Conservation (phyloP, 2,329 filamentous ascomycete species). For the Penicillium sp. region DNA sequence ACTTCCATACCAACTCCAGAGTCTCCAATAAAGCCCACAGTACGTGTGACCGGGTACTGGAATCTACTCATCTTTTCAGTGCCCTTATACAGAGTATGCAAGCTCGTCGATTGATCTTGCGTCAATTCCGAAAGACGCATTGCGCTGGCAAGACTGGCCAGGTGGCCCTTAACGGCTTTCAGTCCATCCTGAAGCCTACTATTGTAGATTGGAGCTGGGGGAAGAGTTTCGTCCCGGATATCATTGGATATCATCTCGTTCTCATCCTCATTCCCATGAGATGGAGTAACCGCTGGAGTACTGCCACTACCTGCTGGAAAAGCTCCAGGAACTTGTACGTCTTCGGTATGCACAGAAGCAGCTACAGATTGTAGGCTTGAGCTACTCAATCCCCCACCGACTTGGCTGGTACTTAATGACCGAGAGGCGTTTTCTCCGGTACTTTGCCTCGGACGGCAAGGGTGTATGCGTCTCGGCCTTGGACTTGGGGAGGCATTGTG, state of each 20-base stretch:
- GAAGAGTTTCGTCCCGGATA: constrained; percentile 14
- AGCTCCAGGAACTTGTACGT: neutral
- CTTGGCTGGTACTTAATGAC: neutral
- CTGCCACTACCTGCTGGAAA: neutral
- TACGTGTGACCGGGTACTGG: constrained; percentile 10
- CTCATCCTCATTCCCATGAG: neutral
- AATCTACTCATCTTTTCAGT: constrained; percentile 9
- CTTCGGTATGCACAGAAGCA: neutral
- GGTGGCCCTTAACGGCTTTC: constrained; percentile 3
- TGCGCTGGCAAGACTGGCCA: neutral
- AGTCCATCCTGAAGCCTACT: constrained; percentile 12
- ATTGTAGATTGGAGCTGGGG: constrained; percentile 18
- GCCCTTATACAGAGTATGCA: constrained; percentile 7
- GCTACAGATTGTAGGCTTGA: neutral
- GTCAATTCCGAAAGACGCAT: constrained; percentile 2
- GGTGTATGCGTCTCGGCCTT: neutral
- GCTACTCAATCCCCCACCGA: neutral
- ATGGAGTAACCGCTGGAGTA: neutral
- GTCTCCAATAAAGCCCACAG: constrained; percentile 18
- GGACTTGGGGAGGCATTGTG: constrained; percentile 13
- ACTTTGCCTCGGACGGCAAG: neutral
- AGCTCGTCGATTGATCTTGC: constrained; percentile 1
- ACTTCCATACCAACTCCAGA: constrained; percentile 14
- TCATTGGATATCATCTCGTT: constrained; percentile 1
- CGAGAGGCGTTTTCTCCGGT: neutral